phyloP scores from a whole-genome alignment of 257 asterid genomes.

The Echium plantagineum region DNA sequence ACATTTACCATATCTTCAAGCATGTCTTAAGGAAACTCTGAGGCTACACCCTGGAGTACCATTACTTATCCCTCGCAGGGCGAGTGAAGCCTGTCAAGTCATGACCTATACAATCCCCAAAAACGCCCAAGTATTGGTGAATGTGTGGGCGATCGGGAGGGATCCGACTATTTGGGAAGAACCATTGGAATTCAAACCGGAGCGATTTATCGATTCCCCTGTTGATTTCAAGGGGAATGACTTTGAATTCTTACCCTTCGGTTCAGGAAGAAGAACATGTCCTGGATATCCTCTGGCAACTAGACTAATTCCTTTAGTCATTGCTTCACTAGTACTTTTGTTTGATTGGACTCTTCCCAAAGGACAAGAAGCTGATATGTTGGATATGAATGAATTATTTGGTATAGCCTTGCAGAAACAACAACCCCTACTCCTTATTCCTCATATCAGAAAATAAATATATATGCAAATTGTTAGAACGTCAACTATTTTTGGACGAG shows the following conservation, averaged over 20 bases:
- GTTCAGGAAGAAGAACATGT: conserved; percentile 8
- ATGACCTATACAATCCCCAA: conserved; percentile 6
- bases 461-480: no score
- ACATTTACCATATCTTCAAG: conserved; percentile 10
- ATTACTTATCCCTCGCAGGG: conserved; percentile 6
- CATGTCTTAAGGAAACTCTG: conserved; percentile 7
- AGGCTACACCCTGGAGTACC: conserved; percentile 10
- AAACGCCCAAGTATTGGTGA: conserved; percentile 7
- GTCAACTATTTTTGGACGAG: no score
- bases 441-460: not conserved
- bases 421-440: conserved; percentile 14
- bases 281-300: conserved; percentile 3
- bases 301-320: not conserved
- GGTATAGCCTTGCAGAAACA: conserved; percentile 16
- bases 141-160: conserved; percentile 13
- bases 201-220: conserved; percentile 4
- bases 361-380: not conserved
- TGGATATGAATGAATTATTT: conserved; percentile 17
- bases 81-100: conserved; percentile 1
- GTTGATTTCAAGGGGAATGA: conserved; percentile 3
- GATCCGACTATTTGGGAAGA: conserved; percentile 6
- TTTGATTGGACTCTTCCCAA: conserved; percentile 11
- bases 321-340: conserved; percentile 3
- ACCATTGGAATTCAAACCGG: conserved; percentile 4
- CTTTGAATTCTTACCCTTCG: conserved; percentile 8